A percentile compares a stretch with the other conserved stretches of the same genome.
Evolutionary conservation across 345 rosid species (phyloP).

Genomic region (Bruguiera sexangula): DNA sequence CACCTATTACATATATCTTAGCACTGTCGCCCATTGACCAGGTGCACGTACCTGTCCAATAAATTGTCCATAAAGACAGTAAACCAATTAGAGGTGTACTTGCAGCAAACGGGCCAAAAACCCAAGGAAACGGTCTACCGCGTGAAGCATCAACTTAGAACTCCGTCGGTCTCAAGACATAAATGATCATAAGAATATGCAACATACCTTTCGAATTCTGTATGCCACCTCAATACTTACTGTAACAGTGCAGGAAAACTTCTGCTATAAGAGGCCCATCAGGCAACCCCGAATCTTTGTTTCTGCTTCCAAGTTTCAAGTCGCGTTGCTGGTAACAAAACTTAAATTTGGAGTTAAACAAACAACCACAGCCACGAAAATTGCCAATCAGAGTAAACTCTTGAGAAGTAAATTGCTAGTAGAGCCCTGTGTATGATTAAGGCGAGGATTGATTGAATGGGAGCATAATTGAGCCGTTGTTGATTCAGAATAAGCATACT

Average conservation of each 20-base stretch:
- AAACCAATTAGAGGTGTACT: not conserved
- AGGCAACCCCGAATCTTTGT: too few species aligned
- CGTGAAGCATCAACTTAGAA: too few species aligned
- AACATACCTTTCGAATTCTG: constrained; percentile 12
- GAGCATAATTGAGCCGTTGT: not conserved
- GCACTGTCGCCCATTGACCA: too few species aligned
- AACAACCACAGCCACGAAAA: not conserved
- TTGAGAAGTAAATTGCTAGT: constrained; percentile 4
- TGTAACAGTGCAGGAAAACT: constrained; percentile 3
- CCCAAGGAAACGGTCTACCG: not conserved
- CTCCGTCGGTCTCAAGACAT: too few species aligned
- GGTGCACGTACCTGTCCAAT: not conserved
- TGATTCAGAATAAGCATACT: not conserved
- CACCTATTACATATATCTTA: too few species aligned
- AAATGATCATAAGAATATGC: not conserved
- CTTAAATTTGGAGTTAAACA: not conserved
- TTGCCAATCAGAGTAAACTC: constrained; percentile 8
- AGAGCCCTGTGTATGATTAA: not conserved
- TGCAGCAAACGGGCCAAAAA: not conserved
- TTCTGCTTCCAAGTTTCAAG: too few species aligned
- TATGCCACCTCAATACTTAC: constrained; percentile 2
- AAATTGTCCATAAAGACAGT: not conserved
- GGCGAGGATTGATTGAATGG: not conserved
- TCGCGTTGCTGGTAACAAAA: not conserved
- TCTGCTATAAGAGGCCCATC: not conserved